Conservation (phyloP, 306 rosid species). For the Cucumis cinereus region DNA sequence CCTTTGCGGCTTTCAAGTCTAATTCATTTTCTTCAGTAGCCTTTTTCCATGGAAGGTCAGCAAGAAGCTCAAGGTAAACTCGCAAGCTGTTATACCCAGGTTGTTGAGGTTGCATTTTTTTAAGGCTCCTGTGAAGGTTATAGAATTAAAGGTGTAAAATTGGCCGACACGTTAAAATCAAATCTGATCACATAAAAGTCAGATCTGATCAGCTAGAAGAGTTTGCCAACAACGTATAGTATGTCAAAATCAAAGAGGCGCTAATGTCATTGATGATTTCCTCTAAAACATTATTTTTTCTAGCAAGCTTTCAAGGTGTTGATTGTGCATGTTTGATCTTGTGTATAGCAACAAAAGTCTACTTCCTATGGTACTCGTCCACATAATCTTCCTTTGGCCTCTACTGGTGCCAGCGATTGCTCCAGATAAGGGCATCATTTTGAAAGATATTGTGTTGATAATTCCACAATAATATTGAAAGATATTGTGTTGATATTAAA, state of each 20-base stretch:
- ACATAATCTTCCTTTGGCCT: background rate
- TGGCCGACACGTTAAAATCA: background rate
- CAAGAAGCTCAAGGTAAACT: constrained; percentile 91
- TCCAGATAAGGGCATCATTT: background rate
- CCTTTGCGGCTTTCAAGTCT: constrained; percentile 79
- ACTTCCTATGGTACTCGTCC: background rate
- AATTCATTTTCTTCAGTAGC: constrained; percentile 67
- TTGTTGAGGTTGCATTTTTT: constrained; percentile 99
- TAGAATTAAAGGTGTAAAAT: constrained; percentile 2
- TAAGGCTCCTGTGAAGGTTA: constrained; percentile 61
- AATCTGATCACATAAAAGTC: background rate
- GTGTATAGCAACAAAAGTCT: background rate
- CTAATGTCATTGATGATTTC: background rate
- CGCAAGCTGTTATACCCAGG: constrained; percentile 92
- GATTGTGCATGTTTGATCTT: background rate
- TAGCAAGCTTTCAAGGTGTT: background rate
- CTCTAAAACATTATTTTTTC: background rate
- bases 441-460: background rate
- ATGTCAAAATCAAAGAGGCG: background rate
- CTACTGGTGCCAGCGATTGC: background rate
- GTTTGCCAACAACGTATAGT: background rate
- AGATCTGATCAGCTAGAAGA: background rate
- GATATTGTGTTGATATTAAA: background rate
- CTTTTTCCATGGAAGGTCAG: constrained; percentile 93
- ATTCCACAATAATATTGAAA: background rate